A percentile compares a stretch with the other conserved stretches of the same genome.
Evolutionary conservation across 1,284 basidiomycete genomes (phyloP).

Genomic region (Cryptococcus maquisensis): DNA sequence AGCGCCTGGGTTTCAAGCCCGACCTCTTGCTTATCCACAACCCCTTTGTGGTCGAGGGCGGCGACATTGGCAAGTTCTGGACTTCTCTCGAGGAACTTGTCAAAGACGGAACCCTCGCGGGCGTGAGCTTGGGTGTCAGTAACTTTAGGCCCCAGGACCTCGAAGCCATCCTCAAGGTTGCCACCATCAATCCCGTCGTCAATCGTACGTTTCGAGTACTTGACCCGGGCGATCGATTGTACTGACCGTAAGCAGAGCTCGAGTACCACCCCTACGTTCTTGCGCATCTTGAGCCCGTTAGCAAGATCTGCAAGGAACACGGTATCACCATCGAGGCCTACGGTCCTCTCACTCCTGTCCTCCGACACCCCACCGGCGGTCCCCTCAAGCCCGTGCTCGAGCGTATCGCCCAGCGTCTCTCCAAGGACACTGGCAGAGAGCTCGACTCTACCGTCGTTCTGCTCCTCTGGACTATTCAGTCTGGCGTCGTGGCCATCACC

Average conservation of each 20-base stretch:
- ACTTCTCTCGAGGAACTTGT: conserved; percentile 41
- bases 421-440: conserved; percentile 47
- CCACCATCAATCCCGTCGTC: conserved; percentile 62
- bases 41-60: conserved; percentile 24
- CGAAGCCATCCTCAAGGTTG: conserved; percentile 41
- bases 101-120: conserved; percentile 57
- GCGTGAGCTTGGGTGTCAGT: conserved; percentile 49
- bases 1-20: conserved; percentile 25
- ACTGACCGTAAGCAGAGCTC: conserved; percentile 50
- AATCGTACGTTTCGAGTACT: conserved; percentile 54
- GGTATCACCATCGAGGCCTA: conserved; percentile 65
- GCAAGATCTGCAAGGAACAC: conserved; percentile 58
- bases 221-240: background rate
- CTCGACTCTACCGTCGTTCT: conserved; percentile 59
- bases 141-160: conserved; percentile 45
- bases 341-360: conserved; percentile 56
- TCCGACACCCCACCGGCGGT: conserved; percentile 55
- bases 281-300: conserved; percentile 57
- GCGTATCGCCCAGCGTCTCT: conserved; percentile 47
- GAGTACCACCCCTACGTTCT: conserved; percentile 74
- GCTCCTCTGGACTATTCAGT: conserved; percentile 60
- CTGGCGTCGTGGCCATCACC: conserved; percentile 60
- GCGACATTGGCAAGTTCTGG: conserved; percentile 27
- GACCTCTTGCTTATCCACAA: conserved; percentile 38
- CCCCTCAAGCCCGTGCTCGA: conserved; percentile 56